Evolutionary conservation across 2,329 filamentous ascomycete species (phyloP).

Genomic region (Aureobasidium melanogenum): DNA sequence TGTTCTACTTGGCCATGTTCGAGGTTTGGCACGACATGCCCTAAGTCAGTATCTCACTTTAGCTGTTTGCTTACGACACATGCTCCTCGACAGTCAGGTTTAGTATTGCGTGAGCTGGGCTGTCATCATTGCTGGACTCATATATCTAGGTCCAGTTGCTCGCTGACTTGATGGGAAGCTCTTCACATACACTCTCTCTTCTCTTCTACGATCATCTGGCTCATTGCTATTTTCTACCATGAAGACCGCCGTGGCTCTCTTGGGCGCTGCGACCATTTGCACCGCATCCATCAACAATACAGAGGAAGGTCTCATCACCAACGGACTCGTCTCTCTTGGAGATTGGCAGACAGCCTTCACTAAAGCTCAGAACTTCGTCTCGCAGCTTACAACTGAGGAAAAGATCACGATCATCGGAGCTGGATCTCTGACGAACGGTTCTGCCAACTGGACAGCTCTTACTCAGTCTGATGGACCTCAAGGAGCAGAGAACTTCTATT

Average conservation of each 20-base stretch:
- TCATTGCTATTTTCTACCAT: neutral
- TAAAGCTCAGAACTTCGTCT: conserved; percentile 70
- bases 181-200: neutral
- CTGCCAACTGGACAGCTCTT: conserved; percentile 62
- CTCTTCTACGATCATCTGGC: neutral
- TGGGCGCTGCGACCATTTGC: neutral
- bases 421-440: conserved; percentile 40
- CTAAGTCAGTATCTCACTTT: neutral
- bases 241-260: neutral
- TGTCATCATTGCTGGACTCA: neutral
- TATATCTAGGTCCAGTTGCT: neutral
- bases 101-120: neutral
- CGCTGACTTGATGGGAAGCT: neutral
- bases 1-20: neutral
- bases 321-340: conserved; percentile 34
- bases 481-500: conserved; percentile 54
- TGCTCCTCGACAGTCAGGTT: neutral
- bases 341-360: conserved; percentile 67
- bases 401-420: conserved; percentile 95
- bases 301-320: neutral
- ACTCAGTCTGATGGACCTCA: conserved; percentile 76
- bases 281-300: neutral
- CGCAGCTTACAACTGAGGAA: conserved; percentile 70
- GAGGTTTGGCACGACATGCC: neutral
- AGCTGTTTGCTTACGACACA: neutral